Percentiles rank a stretch among this genome's conserved stretches.
phyloP scores from a whole-genome alignment of 78 protist species.

The Protostelium mycophagum region DNA sequence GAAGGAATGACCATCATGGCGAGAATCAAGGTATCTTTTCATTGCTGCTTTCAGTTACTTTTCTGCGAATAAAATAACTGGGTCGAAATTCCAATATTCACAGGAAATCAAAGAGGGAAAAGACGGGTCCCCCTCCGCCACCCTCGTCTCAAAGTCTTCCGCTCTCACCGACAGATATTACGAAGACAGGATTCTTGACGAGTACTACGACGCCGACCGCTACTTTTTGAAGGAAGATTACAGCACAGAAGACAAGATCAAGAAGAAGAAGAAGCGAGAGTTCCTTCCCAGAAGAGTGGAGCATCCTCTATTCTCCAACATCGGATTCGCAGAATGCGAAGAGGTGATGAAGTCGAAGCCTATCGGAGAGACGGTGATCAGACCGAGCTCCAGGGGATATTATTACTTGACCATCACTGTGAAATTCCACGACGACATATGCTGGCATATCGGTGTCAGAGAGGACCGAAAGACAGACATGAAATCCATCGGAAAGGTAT shows the following conservation, averaged over 20 bases:
- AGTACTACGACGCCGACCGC: background rate
- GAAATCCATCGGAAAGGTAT: slow-evolving; percentile 21
- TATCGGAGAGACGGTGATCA: slow-evolving; percentile 40
- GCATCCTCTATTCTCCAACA: slow-evolving; percentile 42
- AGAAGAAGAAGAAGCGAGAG: slow-evolving; percentile 8
- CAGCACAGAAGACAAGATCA: background rate
- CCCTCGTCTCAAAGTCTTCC: slow-evolving; percentile 29
- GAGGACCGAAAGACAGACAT: slow-evolving; percentile 43
- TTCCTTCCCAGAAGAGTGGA: slow-evolving; percentile 20
- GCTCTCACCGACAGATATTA: slow-evolving; percentile 8
- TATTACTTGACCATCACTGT: slow-evolving; percentile 57
- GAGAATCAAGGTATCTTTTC: no score
- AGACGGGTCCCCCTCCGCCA: no score
- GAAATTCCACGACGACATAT: slow-evolving; percentile 23
- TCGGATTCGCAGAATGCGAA: slow-evolving; percentile 39
- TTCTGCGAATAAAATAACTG: no score
- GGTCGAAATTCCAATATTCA: no score
- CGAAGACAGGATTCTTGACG: slow-evolving; percentile 18
- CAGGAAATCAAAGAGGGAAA: no score
- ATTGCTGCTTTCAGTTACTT: no score
- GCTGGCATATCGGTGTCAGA: slow-evolving; percentile 42
- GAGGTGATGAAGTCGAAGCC: slow-evolving; percentile 15
- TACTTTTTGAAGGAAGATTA: background rate
- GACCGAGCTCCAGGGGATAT: slow-evolving; percentile 43
- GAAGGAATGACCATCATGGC: background rate